These are phyloP conservation scores for Cercospora sesami DNA, from an alignment of 2,329 filamentous ascomycete species.

Conservation along the genomic window DNA sequence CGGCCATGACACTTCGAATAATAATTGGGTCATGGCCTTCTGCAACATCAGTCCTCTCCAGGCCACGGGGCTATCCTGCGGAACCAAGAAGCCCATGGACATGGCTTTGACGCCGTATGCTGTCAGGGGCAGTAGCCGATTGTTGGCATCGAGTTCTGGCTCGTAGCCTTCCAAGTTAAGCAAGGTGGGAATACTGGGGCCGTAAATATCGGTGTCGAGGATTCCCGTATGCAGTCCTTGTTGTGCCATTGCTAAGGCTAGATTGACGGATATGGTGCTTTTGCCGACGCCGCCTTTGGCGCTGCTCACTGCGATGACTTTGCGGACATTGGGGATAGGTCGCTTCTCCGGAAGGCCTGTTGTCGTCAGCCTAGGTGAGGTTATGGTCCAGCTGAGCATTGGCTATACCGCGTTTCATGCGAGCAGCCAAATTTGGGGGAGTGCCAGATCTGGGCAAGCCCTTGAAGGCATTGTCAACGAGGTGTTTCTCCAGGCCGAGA, in stretches of 20 bases:
- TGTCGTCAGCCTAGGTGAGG: not conserved
- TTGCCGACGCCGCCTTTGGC: slow-evolving; percentile 99
- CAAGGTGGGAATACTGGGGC: slow-evolving; percentile 88
- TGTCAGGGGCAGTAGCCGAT: slow-evolving; percentile 79
- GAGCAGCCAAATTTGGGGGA: slow-evolving; percentile 63
- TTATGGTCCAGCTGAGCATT: not conserved
- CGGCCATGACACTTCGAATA: slow-evolving; percentile 94
- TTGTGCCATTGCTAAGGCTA: slow-evolving; percentile 82
- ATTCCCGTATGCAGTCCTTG: slow-evolving; percentile 81
- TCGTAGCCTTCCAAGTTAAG: slow-evolving; percentile 57
- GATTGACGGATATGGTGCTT: slow-evolving; percentile 90
- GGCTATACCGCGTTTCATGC: slow-evolving; percentile 64
- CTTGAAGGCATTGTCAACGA: slow-evolving; percentile 48
- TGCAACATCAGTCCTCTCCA: slow-evolving; percentile 98
- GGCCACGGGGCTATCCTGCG: slow-evolving; percentile 77
- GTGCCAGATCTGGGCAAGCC: slow-evolving; percentile 76
- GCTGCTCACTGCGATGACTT: slow-evolving; percentile 94
- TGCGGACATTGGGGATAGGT: slow-evolving; percentile 78
- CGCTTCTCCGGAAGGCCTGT: slow-evolving; percentile 71
- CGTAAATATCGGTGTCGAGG: slow-evolving; percentile 94
- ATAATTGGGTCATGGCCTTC: slow-evolving; percentile 91
- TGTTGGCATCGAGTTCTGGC: slow-evolving; percentile 48
- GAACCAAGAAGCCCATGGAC: slow-evolving; percentile 95
- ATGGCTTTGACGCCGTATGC: slow-evolving; percentile 97
- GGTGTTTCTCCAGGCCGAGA: not conserved